Conservation (phyloP, 768 basidiomycete genomes). For the Glaciozyma antarctica region DNA sequence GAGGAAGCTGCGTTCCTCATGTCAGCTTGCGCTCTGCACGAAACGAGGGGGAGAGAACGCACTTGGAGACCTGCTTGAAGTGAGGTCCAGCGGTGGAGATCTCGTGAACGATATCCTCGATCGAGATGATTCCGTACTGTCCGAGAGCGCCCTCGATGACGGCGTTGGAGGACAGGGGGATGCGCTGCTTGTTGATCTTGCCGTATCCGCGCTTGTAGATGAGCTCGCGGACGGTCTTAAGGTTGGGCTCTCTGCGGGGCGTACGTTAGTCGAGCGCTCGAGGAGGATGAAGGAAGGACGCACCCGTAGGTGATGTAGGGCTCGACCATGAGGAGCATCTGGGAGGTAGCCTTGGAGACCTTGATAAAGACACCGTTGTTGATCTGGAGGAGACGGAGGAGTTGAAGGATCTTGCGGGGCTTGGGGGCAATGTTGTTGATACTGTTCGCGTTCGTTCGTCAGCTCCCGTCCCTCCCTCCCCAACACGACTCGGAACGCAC, state of each 20-base stretch:
- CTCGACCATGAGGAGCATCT: conserved; percentile 96
- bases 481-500: conserved; percentile 47
- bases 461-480: conserved; percentile 21
- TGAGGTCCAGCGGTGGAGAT: conserved; percentile 90
- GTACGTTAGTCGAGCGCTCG: background rate
- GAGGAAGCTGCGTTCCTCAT: conserved; percentile 61
- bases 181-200: conserved; percentile 94
- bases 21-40: too few relatives aligned
- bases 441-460: conserved; percentile 45
- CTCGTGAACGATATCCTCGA: conserved; percentile 96
- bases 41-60: background rate
- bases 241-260: conserved; percentile 72
- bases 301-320: conserved; percentile 97
- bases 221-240: conserved; percentile 91
- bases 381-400: conserved; percentile 97
- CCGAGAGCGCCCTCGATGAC: conserved; percentile 85
- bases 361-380: conserved; percentile 99
- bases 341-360: conserved; percentile 87
- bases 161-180: conserved; percentile 85
- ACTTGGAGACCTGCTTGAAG: conserved; percentile 76
- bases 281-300: conserved; percentile 34
- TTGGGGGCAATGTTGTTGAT: conserved; percentile 99
- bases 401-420: conserved; percentile 96
- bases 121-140: conserved; percentile 88
- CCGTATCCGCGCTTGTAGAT: conserved; percentile 99